Evolutionary conservation across 257 asterid species (phyloP).

Genomic region (Capsicum pubescens): DNA sequence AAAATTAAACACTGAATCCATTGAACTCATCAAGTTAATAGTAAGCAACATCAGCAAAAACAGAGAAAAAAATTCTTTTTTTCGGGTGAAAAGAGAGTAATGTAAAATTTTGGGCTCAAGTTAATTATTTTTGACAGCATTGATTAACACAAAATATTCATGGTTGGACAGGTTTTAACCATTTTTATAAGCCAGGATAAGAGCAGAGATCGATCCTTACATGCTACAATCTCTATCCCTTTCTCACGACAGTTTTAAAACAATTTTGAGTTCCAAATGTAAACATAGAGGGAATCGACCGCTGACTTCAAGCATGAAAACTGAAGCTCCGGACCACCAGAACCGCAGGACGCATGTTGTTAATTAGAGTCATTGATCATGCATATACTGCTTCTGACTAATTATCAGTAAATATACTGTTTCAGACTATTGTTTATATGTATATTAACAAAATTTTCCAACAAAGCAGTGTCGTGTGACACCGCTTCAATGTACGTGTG

Average conservation of each 20-base stretch:
- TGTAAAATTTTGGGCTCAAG: neutral
- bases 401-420: neutral
- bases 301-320: neutral
- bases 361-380: neutral
- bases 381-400: neutral
- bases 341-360: neutral
- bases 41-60: neutral
- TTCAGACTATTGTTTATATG: neutral
- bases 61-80: neutral
- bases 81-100: neutral
- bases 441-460: neutral
- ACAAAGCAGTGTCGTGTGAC: neutral
- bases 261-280: neutral
- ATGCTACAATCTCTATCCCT: constrained; percentile 1
- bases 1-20: neutral
- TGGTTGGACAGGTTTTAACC: neutral
- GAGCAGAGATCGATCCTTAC: neutral
- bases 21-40: neutral
- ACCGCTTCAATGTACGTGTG: neutral
- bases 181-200: neutral
- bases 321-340: neutral
- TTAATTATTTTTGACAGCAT: neutral
- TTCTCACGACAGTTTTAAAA: neutral
- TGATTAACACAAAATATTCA: neutral
- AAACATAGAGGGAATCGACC: neutral